Conservation (phyloP, 441 rosid genomes). For the Melastoma candidum region DNA sequence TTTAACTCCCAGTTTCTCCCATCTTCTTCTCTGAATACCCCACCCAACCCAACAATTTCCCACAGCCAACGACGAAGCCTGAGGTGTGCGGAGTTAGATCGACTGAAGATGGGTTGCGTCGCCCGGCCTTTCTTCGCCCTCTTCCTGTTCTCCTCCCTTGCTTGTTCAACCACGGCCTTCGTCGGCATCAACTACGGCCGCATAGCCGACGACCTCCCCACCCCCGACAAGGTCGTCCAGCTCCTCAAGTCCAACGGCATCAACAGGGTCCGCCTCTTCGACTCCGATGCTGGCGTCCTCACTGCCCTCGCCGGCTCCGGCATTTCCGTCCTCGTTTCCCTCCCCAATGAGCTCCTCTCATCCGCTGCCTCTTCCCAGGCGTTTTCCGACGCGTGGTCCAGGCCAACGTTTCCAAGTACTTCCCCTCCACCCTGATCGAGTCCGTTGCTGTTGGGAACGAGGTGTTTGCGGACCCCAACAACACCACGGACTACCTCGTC, state of each 20-base stretch:
- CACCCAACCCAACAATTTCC: no score
- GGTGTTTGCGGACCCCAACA: constrained; percentile 60
- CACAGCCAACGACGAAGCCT: no score
- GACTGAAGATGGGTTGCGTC: no score
- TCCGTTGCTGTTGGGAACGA: constrained; percentile 88
- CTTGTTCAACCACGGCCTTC: constrained; percentile 33
- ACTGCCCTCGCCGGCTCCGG: constrained; percentile 53
- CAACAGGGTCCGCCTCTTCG: constrained; percentile 39
- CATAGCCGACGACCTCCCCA: constrained; percentile 54
- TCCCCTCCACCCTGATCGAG: constrained; percentile 59
- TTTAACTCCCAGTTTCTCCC: no score
- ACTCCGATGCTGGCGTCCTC: constrained; percentile 50
- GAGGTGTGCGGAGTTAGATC: no score
- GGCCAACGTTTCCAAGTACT: constrained; percentile 37
- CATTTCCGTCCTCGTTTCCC: constrained; percentile 52
- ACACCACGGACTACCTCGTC: constrained; percentile 54
- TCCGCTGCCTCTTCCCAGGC: constrained; percentile 47
- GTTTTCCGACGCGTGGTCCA: constrained; percentile 63
- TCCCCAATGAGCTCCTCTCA: constrained; percentile 74
- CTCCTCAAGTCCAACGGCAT: constrained; percentile 37
- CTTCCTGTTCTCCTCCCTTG: background rate
- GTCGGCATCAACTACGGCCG: constrained; percentile 86
- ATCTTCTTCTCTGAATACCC: no score
- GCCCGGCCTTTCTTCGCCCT: constrained; percentile 17
- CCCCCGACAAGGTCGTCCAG: constrained; percentile 51